phyloP scores from a whole-genome alignment of 1,284 basidiomycete species.

The Farysia itapuensis region DNA sequence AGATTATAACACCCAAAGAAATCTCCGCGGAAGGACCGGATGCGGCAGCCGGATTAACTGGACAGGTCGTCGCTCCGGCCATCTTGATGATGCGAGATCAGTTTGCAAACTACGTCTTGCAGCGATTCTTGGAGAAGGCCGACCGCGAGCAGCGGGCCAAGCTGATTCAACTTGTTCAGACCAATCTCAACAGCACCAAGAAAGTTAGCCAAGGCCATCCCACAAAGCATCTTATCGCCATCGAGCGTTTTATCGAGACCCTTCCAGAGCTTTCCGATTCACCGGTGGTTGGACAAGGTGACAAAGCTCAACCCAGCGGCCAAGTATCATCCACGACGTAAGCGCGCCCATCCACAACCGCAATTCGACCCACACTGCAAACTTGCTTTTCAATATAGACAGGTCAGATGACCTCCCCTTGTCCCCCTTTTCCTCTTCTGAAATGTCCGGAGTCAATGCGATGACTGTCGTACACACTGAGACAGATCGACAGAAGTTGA shows the following conservation, averaged over 20 bases:
- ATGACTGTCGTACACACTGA: no score
- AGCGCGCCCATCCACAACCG: no score
- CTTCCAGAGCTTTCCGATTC: no score
- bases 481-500: no score
- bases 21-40: neutral
- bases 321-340: no score
- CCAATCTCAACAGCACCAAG: slow-evolving; percentile 26
- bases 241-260: slow-evolving; percentile 41
- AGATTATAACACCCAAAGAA: slow-evolving; percentile 68
- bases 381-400: no score
- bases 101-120: slow-evolving; percentile 68
- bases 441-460: no score
- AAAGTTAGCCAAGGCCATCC: slow-evolving; percentile 5
- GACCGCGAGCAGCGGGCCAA: slow-evolving; percentile 23
- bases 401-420: no score
- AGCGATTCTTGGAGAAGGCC: slow-evolving; percentile 54
- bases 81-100: slow-evolving; percentile 82
- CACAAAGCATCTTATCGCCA: slow-evolving; percentile 41
- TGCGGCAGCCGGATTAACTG: neutral
- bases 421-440: no score
- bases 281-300: no score
- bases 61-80: slow-evolving; percentile 20
- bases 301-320: no score
- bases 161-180: slow-evolving; percentile 29
- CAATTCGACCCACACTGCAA: no score